Evolutionary conservation across 371 early-diverging fungal genomes (phyloP).

Genomic region (Mortierella sp.): DNA sequence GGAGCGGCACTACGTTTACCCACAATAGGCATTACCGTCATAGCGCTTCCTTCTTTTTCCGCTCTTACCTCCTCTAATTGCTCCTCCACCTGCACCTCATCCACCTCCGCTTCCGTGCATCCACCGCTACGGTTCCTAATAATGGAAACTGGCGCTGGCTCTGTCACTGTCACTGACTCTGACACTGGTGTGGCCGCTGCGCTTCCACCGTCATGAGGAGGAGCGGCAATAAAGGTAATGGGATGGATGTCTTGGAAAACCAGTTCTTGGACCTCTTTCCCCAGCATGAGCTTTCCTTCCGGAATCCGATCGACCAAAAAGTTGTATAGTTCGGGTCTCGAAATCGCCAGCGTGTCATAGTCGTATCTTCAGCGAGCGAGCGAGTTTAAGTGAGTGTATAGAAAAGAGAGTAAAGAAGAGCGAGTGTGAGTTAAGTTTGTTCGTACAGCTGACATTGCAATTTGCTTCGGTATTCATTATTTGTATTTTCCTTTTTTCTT

Average conservation of each 20-base stretch:
- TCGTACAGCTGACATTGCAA: background rate
- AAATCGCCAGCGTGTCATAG: slow-evolving; percentile 28
- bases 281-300: slow-evolving; percentile 26
- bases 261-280: slow-evolving; percentile 31
- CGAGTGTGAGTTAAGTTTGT: background rate
- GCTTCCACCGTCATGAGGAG: background rate
- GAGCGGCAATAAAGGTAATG: background rate
- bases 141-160: background rate
- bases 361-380: slow-evolving; percentile 22
- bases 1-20: background rate
- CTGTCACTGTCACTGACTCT: background rate
- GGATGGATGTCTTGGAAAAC: slow-evolving; percentile 12
- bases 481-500: background rate
- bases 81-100: background rate
- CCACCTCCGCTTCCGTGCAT: background rate
- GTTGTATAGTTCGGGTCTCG: slow-evolving; percentile 53
- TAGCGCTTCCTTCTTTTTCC: background rate
- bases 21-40: background rate
- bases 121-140: background rate
- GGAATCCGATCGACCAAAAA: slow-evolving; percentile 35
- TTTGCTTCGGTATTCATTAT: background rate
- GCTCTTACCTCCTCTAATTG: background rate
- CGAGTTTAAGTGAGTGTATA: background rate
- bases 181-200: background rate
- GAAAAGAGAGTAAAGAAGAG: background rate